A percentile compares a stretch with the other conserved stretches of the same genome.
These are phyloP conservation scores for Pseudomicrostroma phylloplanum DNA, from an alignment of 1,284 basidiomycete genomes.

Conservation along the genomic window DNA sequence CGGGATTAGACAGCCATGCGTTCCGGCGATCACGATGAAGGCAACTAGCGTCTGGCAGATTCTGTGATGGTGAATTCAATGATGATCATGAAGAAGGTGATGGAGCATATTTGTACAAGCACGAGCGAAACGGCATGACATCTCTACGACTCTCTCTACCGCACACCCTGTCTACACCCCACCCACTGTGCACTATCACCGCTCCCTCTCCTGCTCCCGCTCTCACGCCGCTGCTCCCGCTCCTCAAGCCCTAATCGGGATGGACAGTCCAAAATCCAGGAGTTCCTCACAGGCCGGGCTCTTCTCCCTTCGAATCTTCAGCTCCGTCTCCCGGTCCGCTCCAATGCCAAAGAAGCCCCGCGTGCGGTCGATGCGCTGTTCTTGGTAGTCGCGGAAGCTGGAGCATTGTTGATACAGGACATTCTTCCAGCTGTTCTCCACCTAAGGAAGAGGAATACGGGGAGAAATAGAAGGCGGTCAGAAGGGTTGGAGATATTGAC, in stretches of 20 bases:
- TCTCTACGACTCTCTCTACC: too few relatives aligned
- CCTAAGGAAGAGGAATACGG: constrained; percentile 11
- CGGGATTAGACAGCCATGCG: too few relatives aligned
- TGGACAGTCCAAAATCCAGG: not conserved
- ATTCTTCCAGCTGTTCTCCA: constrained; percentile 35
- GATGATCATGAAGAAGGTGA: too few relatives aligned
- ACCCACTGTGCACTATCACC: too few relatives aligned
- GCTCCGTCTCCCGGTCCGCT: constrained; percentile 4
- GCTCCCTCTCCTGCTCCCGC: too few relatives aligned
- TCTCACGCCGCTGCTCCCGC: not conserved
- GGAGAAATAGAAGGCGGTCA: constrained; percentile 1
- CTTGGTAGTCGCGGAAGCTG: constrained; percentile 28
- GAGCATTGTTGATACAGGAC: constrained; percentile 30
- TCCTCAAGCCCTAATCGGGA: constrained; percentile 2
- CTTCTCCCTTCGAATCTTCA: not conserved
- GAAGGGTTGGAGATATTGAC: not conserved
- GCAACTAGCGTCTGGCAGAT: too few relatives aligned
- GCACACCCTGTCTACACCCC: too few relatives aligned
- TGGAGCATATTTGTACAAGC: too few relatives aligned
- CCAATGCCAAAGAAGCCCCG: constrained; percentile 40
- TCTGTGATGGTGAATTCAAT: too few relatives aligned
- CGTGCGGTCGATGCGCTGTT: constrained; percentile 25
- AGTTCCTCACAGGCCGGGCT: constrained; percentile 4
- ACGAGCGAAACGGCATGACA: too few relatives aligned
- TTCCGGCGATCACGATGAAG: too few relatives aligned